Base-by-base conservation (phyloP, 2,329 filamentous ascomycete genomes). In the Venturia oleaginea region DNA sequence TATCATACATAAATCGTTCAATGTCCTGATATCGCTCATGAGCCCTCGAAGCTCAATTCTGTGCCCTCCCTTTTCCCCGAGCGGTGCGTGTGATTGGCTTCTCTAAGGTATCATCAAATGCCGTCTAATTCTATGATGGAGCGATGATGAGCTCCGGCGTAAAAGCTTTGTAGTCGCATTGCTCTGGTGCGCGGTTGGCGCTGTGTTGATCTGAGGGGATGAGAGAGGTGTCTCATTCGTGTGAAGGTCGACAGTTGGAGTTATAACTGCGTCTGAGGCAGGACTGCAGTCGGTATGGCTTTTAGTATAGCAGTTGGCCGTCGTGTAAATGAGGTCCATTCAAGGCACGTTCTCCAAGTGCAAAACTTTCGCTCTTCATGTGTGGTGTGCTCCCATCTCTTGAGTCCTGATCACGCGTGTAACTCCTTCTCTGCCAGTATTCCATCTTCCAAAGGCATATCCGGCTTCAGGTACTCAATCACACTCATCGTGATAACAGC, bases 401-500 rank as follows among this genome's bases (percentile, higher is more conserved):
- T n/a, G 51, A 15, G 4, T n/a, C 7, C 51, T 34, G 46, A 32
- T 57, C 27, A 57, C 6, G 51, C 51, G 34, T 57, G 51, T n/a
- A 57, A 2, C 30, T 57, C 51, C 15, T 27, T 30, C 51, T 57
- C 51, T 22, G 13, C 30, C 19, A 19, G 1, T 15, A 60, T 13
- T 27, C 13, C 59, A 27, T 60, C 59, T 38, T 60, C 59, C 3
- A 60, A 15, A 60, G 59, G 59, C 40, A 60, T 42, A n/a, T 60
- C 59, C 15, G 59, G 59, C 22, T 60, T 60, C 37, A 60, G 15
- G 24, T 60, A 42, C 17, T 60, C 59, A 32, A 60, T 43, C n/a
- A 60, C 59, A 27, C 59, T 60, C 59, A 60, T 42, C 11, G 59
- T 60, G 59, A 60, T 40, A 5, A 60, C 59, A 27, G 59, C 34